Base-by-base conservation (phyloP, 768 basidiomycete species). In the Leccinellum rugosiceps region DNA sequence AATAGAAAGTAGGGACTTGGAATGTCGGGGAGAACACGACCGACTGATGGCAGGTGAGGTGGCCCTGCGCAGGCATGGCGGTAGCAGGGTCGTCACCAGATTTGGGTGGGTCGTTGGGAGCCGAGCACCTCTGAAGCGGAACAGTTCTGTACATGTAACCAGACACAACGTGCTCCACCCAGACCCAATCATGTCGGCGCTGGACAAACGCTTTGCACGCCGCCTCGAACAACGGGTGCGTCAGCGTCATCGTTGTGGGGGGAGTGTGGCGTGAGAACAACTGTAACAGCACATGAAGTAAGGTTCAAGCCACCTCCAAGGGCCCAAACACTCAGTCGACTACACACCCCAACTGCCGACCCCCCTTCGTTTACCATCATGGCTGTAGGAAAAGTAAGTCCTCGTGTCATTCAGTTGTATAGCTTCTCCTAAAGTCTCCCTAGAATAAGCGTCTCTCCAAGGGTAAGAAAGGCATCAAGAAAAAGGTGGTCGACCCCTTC, bases 401-500 rank as follows among this genome's bases (percentile, higher is more conserved):
- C 35, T 26, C 6, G 3, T 25, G 7, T 49, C 14, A 15, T 26
- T 8, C 7, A 11, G 4, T 19, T 44, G 14, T 47, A 21, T 31
- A 35, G 21, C 23, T 45, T 50, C 15, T 10, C 23, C 57, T 63
- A 25, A 43, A 63, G 43, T 9, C 50, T 35, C 44, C 14, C 14
- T 65, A 98, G 92, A 98, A 98, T 82, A 99, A 99, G 80, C 88
- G 94, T 74, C 85, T 95, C 67, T 94, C 94, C 50, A 97, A 97
- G 81, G 94, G 94, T 70, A 95, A 95, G 85, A 95, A 95, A 82
- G 94, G 93, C 75, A 88, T 98, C 83, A 99, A 99, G 94, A 99
- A 98, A 83, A 97, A 98, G 88, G 94, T 97, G 75, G 94, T 99
- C 62, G 97, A 99, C 84, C 94, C 97, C 63, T 97, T 99, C 90